Evolutionary conservation across 129 eudicot species (phyloP).

Genomic region (Rutidosis leptorrhynchoides): DNA sequence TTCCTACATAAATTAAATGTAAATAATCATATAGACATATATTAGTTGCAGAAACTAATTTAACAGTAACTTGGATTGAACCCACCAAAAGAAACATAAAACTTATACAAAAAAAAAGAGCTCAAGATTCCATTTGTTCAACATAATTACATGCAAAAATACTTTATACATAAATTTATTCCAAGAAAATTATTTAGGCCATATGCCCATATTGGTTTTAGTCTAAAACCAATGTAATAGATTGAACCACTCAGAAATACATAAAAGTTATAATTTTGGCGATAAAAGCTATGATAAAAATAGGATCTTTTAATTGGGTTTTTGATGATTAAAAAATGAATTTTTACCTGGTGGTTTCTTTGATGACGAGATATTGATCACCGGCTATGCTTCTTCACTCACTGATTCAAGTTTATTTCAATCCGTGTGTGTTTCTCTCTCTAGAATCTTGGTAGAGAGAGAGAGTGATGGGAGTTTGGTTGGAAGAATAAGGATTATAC

Average conservation of each 20-base stretch:
- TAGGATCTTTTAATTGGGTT: background rate
- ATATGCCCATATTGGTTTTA: too few relatives aligned
- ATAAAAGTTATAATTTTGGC: background rate
- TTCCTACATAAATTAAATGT: background rate
- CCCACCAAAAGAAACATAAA: background rate
- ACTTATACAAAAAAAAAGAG: background rate
- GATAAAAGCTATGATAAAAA: slow-evolving; percentile 25
- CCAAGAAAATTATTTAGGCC: background rate
- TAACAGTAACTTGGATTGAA: background rate
- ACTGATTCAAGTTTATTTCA: slow-evolving; percentile 8
- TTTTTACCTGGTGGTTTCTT: slow-evolving; percentile 19
- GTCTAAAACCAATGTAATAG: too few relatives aligned
- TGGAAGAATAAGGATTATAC: slow-evolving; percentile 12
- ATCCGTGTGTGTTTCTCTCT: slow-evolving; percentile 27
- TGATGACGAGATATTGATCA: slow-evolving; percentile 7
- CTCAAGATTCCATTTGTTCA: too few relatives aligned
- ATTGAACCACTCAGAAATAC: too few relatives aligned
- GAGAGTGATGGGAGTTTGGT: slow-evolving; percentile 19
- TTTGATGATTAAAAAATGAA: background rate
- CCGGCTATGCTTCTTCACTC: slow-evolving; percentile 3
- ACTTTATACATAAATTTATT: too few relatives aligned
- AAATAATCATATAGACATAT: background rate
- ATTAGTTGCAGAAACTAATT: slow-evolving; percentile 7
- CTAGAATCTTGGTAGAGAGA: slow-evolving; percentile 33
- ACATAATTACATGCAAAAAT: too few relatives aligned